These are phyloP conservation scores for Actinomortierella wolfii DNA, from an alignment of 371 early-diverging fungal species.

Conservation along the genomic window DNA sequence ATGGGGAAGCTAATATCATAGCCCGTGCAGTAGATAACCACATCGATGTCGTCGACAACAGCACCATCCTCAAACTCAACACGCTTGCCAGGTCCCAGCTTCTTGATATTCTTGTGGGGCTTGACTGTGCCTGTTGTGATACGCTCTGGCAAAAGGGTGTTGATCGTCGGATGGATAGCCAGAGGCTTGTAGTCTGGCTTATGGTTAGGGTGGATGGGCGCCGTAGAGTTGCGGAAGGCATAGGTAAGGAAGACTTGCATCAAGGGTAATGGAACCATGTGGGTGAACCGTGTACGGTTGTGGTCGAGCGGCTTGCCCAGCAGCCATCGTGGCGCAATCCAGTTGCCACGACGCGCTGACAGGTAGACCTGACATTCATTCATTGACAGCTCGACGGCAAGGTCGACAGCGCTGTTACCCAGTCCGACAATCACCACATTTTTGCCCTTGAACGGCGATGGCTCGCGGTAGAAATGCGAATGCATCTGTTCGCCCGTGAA, in stretches of 20 bases:
- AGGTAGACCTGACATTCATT: conserved; percentile 54
- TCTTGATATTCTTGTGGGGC: conserved; percentile 46
- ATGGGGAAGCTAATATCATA: conserved; percentile 56
- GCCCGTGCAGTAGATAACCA: conserved; percentile 70
- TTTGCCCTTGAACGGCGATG: conserved; percentile 48
- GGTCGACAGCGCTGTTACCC: conserved; percentile 59
- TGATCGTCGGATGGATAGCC: conserved; percentile 50
- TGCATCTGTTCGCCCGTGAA: conserved; percentile 54
- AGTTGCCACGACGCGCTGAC: conserved; percentile 44
- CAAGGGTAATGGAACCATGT: conserved; percentile 27
- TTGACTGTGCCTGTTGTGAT: conserved; percentile 53
- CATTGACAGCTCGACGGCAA: conserved; percentile 55
- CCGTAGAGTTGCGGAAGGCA: conserved; percentile 6
- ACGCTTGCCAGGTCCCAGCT: conserved; percentile 37
- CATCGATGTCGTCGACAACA: conserved; percentile 54
- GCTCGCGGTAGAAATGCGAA: conserved; percentile 55
- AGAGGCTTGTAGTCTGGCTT: conserved; percentile 39
- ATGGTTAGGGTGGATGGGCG: conserved; percentile 32
- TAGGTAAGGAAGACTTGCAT: conserved; percentile 3
- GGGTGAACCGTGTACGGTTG: conserved; percentile 32
- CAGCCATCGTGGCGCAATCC: conserved; percentile 35
- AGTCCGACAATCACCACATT: conserved; percentile 54
- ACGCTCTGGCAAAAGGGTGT: conserved; percentile 49
- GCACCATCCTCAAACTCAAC: conserved; percentile 67
- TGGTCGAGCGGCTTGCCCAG: conserved; percentile 55